Conservation (phyloP, 1,139 yeast species). For the Wickerhamomyces sp. region DNA sequence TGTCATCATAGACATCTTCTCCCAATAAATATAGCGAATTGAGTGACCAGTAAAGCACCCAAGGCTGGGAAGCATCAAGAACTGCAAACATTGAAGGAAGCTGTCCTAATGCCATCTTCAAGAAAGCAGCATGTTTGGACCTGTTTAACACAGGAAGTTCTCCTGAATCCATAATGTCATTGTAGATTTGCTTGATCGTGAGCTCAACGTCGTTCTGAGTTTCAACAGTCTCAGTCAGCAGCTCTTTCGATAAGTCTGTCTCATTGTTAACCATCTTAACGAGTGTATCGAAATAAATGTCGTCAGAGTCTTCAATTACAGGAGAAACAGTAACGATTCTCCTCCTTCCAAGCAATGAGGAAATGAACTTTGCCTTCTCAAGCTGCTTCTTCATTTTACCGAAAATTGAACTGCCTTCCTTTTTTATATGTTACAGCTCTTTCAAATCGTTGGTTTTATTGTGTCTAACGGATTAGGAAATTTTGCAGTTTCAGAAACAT, state of each 20-base stretch:
- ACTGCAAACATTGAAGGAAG: conserved; percentile 37
- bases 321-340: conserved; percentile 14
- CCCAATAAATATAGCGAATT: conserved; percentile 49
- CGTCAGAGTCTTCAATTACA: conserved; percentile 14
- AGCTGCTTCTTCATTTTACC: conserved; percentile 1
- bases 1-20: conserved; percentile 22
- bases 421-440: neutral
- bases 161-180: conserved; percentile 17
- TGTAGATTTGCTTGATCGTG: conserved; percentile 30
- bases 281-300: conserved; percentile 13
- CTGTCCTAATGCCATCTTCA: conserved; percentile 45
- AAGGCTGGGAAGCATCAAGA: conserved; percentile 85
- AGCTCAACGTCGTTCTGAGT: conserved; percentile 41
- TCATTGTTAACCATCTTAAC: conserved; percentile 9
- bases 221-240: conserved; percentile 35
- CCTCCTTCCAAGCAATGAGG: conserved; percentile 27
- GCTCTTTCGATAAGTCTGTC: conserved; percentile 18
- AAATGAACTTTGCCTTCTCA: conserved; percentile 8
- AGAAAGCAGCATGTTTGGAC: conserved; percentile 33
- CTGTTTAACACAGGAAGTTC: conserved; percentile 17
- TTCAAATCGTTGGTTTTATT: conserved; percentile 2
- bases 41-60: conserved; percentile 84
- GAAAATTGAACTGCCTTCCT: neutral
- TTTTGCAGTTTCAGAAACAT: neutral
- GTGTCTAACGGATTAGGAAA: conserved; percentile 5